A percentile compares a stretch with the other conserved stretches of the same genome.
Evolutionary conservation across 192 early-diverging fungal genomes (phyloP).

Genomic region (Chytriomyces sp.): DNA sequence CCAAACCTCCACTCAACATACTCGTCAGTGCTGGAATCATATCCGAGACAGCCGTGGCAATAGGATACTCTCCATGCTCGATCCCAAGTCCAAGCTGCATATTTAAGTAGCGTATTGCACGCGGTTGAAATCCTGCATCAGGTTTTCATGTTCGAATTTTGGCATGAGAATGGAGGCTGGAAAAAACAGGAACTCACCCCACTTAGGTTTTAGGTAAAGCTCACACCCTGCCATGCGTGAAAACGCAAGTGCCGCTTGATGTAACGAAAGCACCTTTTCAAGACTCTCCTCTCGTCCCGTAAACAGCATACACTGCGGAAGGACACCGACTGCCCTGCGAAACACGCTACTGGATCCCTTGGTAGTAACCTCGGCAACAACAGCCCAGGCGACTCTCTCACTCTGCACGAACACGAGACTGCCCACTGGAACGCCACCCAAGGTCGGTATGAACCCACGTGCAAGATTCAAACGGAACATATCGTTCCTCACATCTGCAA

Average conservation of each 20-base stretch:
- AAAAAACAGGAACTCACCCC: background rate
- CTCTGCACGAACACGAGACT: constrained; percentile 23
- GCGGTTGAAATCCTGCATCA: constrained; percentile 5
- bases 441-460: background rate
- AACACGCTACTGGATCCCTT: too few species aligned
- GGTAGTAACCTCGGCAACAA: background rate
- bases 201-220: constrained; percentile 12
- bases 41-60: constrained; percentile 1
- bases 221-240: background rate
- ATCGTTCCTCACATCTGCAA: constrained; percentile 22
- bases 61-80: constrained; percentile 6
- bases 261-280: background rate
- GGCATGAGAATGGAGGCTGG: background rate
- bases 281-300: constrained; percentile 1
- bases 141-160: too few species aligned
- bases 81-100: constrained; percentile 10
- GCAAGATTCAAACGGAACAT: constrained; percentile 24
- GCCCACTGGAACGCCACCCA: constrained; percentile 1
- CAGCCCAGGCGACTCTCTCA: background rate
- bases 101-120: constrained; percentile 10
- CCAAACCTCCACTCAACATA: constrained; percentile 6
- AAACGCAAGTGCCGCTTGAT: background rate
- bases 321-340: too few species aligned
- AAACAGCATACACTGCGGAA: constrained; percentile 18
- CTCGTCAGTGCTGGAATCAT: constrained; percentile 16